phyloP scores from a whole-genome alignment of 192 early-diverging fungal genomes.

The Backusella circina region DNA sequence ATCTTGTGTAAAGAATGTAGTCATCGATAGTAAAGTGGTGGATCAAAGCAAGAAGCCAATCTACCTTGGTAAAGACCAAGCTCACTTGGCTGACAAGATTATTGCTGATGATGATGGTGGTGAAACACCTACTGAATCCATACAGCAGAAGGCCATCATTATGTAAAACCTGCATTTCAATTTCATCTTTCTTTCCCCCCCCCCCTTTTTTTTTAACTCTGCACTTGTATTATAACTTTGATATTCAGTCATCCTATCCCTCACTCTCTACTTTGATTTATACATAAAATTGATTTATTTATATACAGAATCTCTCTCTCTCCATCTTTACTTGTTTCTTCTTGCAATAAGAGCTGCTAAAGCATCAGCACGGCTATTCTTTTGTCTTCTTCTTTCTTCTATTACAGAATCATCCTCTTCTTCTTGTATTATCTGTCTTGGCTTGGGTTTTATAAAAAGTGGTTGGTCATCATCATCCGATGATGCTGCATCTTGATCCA shows the following conservation, averaged over 20 bases:
- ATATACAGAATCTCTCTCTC: background rate
- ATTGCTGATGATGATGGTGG: constrained; percentile 17
- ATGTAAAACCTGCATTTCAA: background rate
- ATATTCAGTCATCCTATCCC: background rate
- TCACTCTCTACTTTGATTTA: background rate
- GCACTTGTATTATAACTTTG: background rate
- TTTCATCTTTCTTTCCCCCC: background rate
- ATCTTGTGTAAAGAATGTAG: constrained; percentile 66
- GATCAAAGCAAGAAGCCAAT: constrained; percentile 56
- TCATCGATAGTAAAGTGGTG: constrained; percentile 64
- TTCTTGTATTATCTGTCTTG: background rate
- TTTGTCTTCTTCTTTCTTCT: background rate
- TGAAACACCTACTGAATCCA: background rate
- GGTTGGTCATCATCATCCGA: constrained; percentile 1
- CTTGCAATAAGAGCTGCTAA: background rate
- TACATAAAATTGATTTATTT: background rate
- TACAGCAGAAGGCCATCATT: constrained; percentile 7
- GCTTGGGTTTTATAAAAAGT: background rate
- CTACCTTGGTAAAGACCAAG: constrained; percentile 51
- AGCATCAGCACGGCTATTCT: background rate
- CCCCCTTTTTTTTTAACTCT: too few species aligned
- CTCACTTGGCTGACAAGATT: constrained; percentile 4
- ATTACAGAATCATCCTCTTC: background rate
- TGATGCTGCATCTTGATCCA: background rate
- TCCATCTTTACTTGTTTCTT: background rate